Evolutionary conservation across 208 protist genomes (phyloP).

Genomic region (Balamuthia mandrillaris): DNA sequence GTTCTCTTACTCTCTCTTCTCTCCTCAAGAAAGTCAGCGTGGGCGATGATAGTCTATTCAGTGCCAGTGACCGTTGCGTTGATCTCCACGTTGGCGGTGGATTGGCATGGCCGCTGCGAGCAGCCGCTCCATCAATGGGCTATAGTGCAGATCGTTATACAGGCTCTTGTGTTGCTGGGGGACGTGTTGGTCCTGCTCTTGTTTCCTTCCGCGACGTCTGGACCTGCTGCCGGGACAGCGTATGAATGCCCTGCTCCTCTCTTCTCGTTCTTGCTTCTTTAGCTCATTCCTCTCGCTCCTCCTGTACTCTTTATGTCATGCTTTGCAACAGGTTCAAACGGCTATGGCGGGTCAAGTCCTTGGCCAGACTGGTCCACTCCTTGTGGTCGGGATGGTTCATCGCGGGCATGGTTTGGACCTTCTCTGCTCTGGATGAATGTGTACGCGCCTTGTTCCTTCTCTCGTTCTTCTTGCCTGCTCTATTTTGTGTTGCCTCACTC

Average conservation of each 20-base stretch:
- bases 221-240: background rate
- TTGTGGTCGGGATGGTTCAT: conserved; percentile 30
- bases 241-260: background rate
- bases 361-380: background rate
- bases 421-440: conserved; percentile 13
- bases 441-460: background rate
- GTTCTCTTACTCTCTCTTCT: no score
- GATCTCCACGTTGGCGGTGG: background rate
- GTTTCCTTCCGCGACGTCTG: background rate
- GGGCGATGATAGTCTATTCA: background rate
- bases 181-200: conserved; percentile 1
- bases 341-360: background rate
- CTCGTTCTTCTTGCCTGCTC: background rate
- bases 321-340: background rate
- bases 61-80: background rate
- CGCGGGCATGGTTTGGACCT: conserved; percentile 25
- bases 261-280: background rate
- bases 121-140: conserved; percentile 36
- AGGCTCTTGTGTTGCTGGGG: background rate
- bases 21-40: background rate
- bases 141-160: conserved; percentile 5
- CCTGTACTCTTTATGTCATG: background rate
- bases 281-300: background rate
- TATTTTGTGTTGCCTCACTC: background rate
- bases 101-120: conserved; percentile 21